Evolutionary conservation across 306 rosid genomes (phyloP).

Genomic region (Vigna unguiculata): DNA sequence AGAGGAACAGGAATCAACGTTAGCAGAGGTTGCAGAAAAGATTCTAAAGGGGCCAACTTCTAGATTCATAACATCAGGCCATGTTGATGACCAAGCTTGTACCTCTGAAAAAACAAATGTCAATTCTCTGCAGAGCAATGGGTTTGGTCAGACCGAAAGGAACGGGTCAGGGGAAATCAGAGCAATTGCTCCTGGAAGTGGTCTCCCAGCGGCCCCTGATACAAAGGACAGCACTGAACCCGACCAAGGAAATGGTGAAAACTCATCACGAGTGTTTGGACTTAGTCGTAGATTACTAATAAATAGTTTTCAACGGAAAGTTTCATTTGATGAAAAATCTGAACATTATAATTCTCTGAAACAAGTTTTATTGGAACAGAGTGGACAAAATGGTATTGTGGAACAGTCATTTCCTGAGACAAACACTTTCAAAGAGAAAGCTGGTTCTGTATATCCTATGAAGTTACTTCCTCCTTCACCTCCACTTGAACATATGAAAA

Average conservation of each 20-base stretch:
- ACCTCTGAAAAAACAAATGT: slow-evolving; percentile 39
- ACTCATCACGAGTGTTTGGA: slow-evolving; percentile 71
- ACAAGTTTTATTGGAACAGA: slow-evolving; percentile 60
- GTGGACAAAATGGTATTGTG: slow-evolving; percentile 43
- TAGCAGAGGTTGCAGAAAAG: slow-evolving; percentile 42
- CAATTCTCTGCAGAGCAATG: slow-evolving; percentile 46
- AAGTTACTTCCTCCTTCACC: slow-evolving; percentile 86
- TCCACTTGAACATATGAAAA: slow-evolving; percentile 92
- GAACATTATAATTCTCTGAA: slow-evolving; percentile 53
- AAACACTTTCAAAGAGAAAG: slow-evolving; percentile 53
- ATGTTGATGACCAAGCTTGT: slow-evolving; percentile 49
- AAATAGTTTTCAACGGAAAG: slow-evolving; percentile 71
- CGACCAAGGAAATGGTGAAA: slow-evolving; percentile 54
- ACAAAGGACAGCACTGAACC: slow-evolving; percentile 50
- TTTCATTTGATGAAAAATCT: slow-evolving; percentile 60
- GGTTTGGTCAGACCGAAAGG: slow-evolving; percentile 43
- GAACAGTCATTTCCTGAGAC: slow-evolving; percentile 50
- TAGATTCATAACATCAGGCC: slow-evolving; percentile 47
- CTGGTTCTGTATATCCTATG: slow-evolving; percentile 54
- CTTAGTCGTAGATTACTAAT: slow-evolving; percentile 71
- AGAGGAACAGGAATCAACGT: slow-evolving; percentile 34
- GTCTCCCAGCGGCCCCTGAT: slow-evolving; percentile 47
- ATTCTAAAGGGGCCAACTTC: slow-evolving; percentile 50
- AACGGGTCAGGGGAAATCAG: slow-evolving; percentile 41
- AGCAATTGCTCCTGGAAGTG: slow-evolving; percentile 50